Percentiles rank a stretch among this genome's conserved stretches.
These are phyloP conservation scores for Rhododendron mucronatum DNA, from an alignment of 148 eudicot species.

Conservation along the genomic window DNA sequence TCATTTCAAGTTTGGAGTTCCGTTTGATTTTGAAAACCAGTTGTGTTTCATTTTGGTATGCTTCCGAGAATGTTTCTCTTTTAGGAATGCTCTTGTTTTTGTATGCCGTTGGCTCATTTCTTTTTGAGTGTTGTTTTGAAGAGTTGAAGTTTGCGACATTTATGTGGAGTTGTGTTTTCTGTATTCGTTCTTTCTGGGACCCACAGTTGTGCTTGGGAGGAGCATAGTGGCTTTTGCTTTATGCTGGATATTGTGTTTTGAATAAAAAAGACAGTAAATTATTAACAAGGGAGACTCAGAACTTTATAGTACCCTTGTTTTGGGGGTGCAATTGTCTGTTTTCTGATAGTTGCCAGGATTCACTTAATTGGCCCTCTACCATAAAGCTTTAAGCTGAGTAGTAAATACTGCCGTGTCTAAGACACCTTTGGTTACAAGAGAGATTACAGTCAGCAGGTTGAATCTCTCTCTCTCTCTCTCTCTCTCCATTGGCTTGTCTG, in stretches of 20 bases:
- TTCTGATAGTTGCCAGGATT: not conserved
- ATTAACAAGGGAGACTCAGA: not conserved
- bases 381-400: not conserved
- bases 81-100: not conserved
- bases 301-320: not conserved
- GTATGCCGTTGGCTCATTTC: not conserved
- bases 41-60: not conserved
- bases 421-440: not conserved
- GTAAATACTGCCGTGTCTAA: not conserved
- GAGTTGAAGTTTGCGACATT: not conserved
- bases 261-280: not conserved
- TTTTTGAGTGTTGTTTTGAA: not conserved
- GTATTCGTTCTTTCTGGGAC: not conserved
- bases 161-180: not conserved
- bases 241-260: not conserved
- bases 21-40: not conserved
- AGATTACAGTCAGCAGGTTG: not conserved
- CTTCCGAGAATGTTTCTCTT: not conserved
- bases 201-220: not conserved
- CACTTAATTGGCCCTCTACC: too few relatives aligned
- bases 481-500: not conserved
- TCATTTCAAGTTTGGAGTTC: not conserved
- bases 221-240: not conserved
- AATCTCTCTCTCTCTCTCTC: not conserved
- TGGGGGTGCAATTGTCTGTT: not conserved